These are phyloP conservation scores for Aeminium ludgeri DNA, from an alignment of 495 filamentous ascomycete species.

Conservation along the genomic window DNA sequence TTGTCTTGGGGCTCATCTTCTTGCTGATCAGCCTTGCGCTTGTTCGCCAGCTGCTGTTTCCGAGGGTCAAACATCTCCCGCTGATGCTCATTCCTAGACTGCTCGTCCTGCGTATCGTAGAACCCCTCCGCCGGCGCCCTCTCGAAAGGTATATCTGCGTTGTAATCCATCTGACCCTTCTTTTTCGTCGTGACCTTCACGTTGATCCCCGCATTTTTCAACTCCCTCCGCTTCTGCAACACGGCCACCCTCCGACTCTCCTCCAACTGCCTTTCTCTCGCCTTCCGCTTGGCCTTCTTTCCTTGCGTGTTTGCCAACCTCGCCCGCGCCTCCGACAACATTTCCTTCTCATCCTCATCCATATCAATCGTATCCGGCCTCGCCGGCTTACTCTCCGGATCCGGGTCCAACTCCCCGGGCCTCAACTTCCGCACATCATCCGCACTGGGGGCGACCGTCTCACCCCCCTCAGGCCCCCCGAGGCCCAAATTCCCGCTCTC, in stretches of 20 bases:
- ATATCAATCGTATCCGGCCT: constrained; percentile 93
- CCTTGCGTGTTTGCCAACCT: constrained; percentile 94
- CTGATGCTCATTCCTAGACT: constrained; percentile 65
- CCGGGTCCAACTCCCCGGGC: constrained; percentile 87
- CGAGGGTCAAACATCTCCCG: constrained; percentile 81
- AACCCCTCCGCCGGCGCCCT: constrained; percentile 80
- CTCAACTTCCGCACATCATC: constrained; percentile 77
- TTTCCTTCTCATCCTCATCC: constrained; percentile 98
- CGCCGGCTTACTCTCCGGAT: constrained; percentile 93
- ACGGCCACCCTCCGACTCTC: constrained; percentile 79
- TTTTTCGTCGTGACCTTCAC: constrained; percentile 90
- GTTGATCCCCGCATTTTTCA: constrained; percentile 96
- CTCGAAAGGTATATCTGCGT: constrained; percentile 95
- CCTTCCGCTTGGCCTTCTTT: constrained; percentile 98
- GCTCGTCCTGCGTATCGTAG: constrained; percentile 79
- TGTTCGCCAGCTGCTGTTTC: constrained; percentile 89
- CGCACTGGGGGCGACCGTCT: constrained; percentile 73
- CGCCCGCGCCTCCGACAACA: constrained; percentile 93
- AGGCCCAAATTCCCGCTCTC: constrained; percentile 71
- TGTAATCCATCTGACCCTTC: constrained; percentile 97
- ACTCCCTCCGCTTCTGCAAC: constrained; percentile 84
- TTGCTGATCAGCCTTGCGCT: constrained; percentile 80
- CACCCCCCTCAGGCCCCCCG: constrained; percentile 72
- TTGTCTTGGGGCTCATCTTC: constrained; percentile 44
- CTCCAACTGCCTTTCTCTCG: constrained; percentile 84